These are phyloP conservation scores for Trematosphaeria pertusa DNA, from an alignment of 2,329 filamentous ascomycete species.

Conservation along the genomic window DNA sequence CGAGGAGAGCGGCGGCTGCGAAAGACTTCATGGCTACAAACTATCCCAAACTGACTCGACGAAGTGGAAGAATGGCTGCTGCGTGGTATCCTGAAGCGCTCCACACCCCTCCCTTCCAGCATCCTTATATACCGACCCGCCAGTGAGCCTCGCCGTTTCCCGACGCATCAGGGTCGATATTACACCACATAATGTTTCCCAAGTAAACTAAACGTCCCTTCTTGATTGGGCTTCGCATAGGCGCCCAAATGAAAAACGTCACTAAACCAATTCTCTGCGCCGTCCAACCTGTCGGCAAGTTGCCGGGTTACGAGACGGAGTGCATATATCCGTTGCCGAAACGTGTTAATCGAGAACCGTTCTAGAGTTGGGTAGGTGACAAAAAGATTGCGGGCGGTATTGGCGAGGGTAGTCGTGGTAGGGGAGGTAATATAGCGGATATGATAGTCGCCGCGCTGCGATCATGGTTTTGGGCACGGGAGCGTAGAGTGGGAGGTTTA, in stretches of 20 bases:
- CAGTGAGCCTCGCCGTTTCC: conserved; percentile 4
- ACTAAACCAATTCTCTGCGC: conserved; percentile 20
- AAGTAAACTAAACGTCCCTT: conserved; percentile 19
- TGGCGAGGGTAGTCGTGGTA: conserved; percentile 17
- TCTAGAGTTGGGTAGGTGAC: conserved; percentile 27
- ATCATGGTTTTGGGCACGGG: conserved; percentile 6
- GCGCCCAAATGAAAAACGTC: conserved; percentile 34
- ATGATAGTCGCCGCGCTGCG: conserved; percentile 10
- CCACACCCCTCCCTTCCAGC: too few species aligned
- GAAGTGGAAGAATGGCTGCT: conserved; percentile 2
- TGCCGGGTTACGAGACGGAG: conserved; percentile 26
- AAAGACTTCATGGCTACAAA: conserved; percentile 42
- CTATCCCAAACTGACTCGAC: neutral
- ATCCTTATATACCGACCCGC: conserved; percentile 33
- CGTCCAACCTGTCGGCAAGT: conserved; percentile 25
- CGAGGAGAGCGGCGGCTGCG: conserved; percentile 37
- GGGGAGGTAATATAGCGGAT: conserved; percentile 34
- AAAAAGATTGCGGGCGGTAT: conserved; percentile 17
- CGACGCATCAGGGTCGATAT: conserved; percentile 26
- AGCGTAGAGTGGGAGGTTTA: neutral
- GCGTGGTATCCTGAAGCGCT: conserved; percentile 9
- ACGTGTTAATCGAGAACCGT: conserved; percentile 20
- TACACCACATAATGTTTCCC: conserved; percentile 22
- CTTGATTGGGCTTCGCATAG: conserved; percentile 32
- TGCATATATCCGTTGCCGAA: conserved; percentile 28